Evolutionary conservation across 129 eudicot genomes (phyloP), one percentile per base, ranked within the genome.

Genomic region (Solidago caesia): DNA sequence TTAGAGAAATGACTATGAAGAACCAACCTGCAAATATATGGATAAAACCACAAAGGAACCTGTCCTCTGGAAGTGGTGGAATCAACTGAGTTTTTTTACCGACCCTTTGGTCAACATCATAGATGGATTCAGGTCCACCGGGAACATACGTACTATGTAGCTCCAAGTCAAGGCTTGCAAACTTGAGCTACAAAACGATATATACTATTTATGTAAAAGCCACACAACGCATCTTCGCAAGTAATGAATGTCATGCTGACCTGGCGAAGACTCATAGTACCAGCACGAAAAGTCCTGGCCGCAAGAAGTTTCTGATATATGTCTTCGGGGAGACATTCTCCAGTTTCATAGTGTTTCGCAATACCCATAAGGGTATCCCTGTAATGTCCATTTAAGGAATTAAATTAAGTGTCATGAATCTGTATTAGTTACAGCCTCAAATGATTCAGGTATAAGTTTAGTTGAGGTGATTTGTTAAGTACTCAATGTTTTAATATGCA

Each of bases 331-430:
- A 94, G 92, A 72, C 75, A 61, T 78, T 88, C 97, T 56, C 97
- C 97, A 49, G 91, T 86, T 91, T 94, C 99, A 79, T 91, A 91
- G 80, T 94, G 97, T 80, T 88, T 91, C 26, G 97, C 99, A 68
- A 91, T 91, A 73, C 96, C 80, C 97, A 94, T 90, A 82, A 94
- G 80, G 15, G 99, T 94, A 79, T 94, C 96, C 86, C 97, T 94
- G 86, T 64, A 85, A 48, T 64, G 58, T 4, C 7, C 27, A 63
- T 52, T 52, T 5, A 16, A 48, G 46, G 8, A 5, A 33, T 33
- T 39, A 63, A 27, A 4, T 39, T 61, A 16, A 4, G 9, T 61
- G 44, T 4, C 67, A 39, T 27, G 27, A 42, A 26, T 61, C 16
- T 9, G 25, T 1, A 53, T 53, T 12, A 53, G 59, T 53, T 53